Conservation (phyloP, 208 protist genomes). For the Entamoeba invadens region DNA sequence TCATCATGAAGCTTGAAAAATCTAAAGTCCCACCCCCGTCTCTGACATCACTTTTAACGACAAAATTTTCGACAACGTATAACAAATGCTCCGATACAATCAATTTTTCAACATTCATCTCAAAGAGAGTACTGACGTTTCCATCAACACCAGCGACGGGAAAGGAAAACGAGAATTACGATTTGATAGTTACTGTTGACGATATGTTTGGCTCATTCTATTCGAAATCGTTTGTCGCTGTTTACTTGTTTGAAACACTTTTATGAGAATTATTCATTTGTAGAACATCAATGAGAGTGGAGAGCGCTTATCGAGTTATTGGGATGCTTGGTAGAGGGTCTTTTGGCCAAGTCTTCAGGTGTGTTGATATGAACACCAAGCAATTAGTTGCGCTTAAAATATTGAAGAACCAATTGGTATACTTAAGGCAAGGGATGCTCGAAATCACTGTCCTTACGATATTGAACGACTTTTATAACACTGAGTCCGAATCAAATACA, state of each 20-base stretch:
- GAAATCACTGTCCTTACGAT: slow-evolving; percentile 28
- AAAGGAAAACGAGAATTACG: background rate
- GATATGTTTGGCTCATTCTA: background rate
- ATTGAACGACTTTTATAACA: background rate
- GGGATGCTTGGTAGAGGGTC: slow-evolving; percentile 52
- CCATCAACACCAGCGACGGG: background rate
- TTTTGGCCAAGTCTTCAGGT: slow-evolving; percentile 69
- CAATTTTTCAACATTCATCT: background rate
- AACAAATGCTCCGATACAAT: background rate
- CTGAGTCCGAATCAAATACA: background rate
- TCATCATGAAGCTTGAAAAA: no score
- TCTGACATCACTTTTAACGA: background rate
- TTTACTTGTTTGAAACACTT: background rate
- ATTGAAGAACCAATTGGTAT: slow-evolving; percentile 38
- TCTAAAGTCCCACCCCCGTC: no score
- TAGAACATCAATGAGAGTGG: background rate
- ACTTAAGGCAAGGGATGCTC: slow-evolving; percentile 27
- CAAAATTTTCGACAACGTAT: background rate
- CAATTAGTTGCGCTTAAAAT: slow-evolving; percentile 29
- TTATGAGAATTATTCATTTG: background rate
- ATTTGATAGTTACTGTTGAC: background rate
- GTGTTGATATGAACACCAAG: slow-evolving; percentile 16
- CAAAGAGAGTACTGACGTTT: background rate
- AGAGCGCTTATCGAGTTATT: background rate
- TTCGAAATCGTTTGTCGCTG: background rate